Conservation (phyloP, 257 asterid genomes). For the Nicotiana knightiana region DNA sequence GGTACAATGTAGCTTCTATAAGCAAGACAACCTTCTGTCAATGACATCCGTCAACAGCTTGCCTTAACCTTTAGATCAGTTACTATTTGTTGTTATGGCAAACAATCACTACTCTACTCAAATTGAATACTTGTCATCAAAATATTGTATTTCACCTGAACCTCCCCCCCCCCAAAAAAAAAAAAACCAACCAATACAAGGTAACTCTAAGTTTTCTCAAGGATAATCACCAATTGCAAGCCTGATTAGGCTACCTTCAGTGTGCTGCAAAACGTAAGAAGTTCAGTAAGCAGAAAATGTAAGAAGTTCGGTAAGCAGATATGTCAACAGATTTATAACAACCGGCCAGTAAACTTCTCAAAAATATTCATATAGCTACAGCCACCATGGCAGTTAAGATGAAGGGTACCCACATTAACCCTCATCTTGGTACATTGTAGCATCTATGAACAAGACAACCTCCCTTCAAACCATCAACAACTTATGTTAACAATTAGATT, state of each 20-base stretch:
- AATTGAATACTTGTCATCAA: too few relatives aligned
- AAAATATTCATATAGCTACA: not conserved
- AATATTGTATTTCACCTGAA: not conserved
- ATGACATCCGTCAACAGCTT: not conserved
- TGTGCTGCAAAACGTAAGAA: not conserved
- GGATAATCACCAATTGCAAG: not conserved
- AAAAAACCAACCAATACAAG: not conserved
- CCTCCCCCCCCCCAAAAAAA: not conserved
- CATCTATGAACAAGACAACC: not conserved
- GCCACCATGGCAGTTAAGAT: slow-evolving; percentile 7
- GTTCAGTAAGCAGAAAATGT: not conserved
- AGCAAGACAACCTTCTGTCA: not conserved
- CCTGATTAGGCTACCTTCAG: slow-evolving; percentile 4
- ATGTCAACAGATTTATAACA: not conserved
- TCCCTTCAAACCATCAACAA: not conserved
- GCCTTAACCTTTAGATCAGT: not conserved
- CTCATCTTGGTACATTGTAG: slow-evolving; percentile 3
- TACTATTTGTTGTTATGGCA: too few relatives aligned
- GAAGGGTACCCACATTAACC: not conserved
- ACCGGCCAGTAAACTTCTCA: slow-evolving; percentile 6
- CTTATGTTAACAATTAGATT: not conserved
- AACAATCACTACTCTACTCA: too few relatives aligned
- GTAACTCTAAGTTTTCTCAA: not conserved
- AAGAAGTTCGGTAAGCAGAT: slow-evolving; percentile 6
- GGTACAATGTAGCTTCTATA: not conserved